Conservation (phyloP, 169 alveolate genomes). For the Cryptosporidium xiaoi region DNA sequence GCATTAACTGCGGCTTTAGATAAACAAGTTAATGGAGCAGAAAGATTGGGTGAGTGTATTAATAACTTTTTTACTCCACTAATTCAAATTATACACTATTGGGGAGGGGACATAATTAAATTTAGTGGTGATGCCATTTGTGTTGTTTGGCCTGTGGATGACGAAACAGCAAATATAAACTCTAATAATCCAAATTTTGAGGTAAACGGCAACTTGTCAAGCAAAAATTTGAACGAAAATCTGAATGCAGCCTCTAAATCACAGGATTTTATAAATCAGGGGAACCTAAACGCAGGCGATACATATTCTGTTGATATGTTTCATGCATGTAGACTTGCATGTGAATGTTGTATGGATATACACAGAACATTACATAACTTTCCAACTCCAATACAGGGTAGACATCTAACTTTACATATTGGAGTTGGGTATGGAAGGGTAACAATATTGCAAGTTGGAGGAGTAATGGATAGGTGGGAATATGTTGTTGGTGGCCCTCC, state of each 20-base stretch:
- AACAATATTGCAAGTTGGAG: constrained; percentile 83
- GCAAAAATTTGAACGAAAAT: background rate
- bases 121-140: constrained; percentile 89
- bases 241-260: constrained; percentile 2
- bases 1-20: constrained; percentile 84
- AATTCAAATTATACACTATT: constrained; percentile 82
- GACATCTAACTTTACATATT: constrained; percentile 81
- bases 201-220: background rate
- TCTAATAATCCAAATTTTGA: background rate
- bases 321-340: constrained; percentile 76
- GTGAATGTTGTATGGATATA: constrained; percentile 84
- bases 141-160: constrained; percentile 90
- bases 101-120: constrained; percentile 90
- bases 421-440: constrained; percentile 85
- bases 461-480: constrained; percentile 83
- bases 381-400: constrained; percentile 83
- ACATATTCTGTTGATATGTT: constrained; percentile 72
- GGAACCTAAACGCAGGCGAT: constrained; percentile 38
- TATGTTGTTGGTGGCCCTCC: constrained; percentile 84
- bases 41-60: constrained; percentile 82
- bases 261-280: background rate
- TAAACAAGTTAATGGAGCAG: constrained; percentile 84
- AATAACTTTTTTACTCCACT: constrained; percentile 85
- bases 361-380: constrained; percentile 83
- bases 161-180: constrained; percentile 32